phyloP scores from a whole-genome alignment of 257 asterid species.

The Mitragyna speciosa region DNA sequence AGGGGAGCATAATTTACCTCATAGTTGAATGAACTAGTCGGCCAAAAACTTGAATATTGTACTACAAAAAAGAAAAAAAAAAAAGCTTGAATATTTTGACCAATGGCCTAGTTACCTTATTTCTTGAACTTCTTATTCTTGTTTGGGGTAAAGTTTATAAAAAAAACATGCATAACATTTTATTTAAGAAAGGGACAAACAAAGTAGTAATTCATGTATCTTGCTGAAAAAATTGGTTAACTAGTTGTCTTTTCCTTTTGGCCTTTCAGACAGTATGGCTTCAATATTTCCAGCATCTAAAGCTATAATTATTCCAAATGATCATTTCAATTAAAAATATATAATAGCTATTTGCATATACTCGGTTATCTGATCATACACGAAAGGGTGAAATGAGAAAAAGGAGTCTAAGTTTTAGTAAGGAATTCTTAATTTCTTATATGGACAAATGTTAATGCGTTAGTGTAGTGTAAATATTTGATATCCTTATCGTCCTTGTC shows the following conservation, averaged over 20 bases:
- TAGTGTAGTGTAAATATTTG: not conserved
- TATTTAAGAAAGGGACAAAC: not conserved
- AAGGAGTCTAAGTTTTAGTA: not conserved
- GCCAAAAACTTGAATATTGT: slow-evolving; percentile 2
- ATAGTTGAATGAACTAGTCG: not conserved
- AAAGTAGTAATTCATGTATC: not conserved
- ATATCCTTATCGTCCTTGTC: no score
- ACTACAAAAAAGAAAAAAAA: no score
- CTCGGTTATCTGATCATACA: not conserved
- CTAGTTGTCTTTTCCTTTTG: not conserved
- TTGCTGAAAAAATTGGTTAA: not conserved
- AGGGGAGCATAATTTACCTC: not conserved
- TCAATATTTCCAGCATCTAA: not conserved
- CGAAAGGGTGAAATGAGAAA: not conserved
- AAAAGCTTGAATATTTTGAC: not conserved
- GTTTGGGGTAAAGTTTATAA: not conserved
- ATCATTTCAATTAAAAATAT: no score
- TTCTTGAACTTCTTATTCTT: not conserved
- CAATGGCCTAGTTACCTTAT: not conserved
- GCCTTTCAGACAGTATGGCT: not conserved
- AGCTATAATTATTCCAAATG: no score
- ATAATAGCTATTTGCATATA: no score
- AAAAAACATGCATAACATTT: not conserved
- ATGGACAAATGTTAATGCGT: not conserved
- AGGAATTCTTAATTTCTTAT: not conserved